Conservation (phyloP, 108 stramenopile species). For the Nitzschia sp. region DNA sequence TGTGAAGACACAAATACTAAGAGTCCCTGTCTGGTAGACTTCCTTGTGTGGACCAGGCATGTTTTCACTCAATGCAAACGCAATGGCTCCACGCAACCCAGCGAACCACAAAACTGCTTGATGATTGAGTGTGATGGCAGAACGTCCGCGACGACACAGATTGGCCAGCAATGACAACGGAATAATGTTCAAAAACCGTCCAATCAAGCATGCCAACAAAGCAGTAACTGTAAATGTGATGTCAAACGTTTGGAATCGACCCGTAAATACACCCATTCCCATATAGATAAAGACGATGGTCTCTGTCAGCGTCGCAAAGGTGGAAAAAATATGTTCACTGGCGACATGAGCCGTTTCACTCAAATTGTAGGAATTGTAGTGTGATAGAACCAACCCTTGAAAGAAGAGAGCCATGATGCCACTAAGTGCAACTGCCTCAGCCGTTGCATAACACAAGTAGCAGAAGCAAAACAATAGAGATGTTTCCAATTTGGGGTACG, state of each 20-base stretch:
- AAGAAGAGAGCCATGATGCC: slow-evolving; percentile 98
- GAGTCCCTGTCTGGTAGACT: slow-evolving; percentile 86
- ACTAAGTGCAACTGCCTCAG: slow-evolving; percentile 84
- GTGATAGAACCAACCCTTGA: slow-evolving; percentile 87
- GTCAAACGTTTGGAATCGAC: slow-evolving; percentile 75
- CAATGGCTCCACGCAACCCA: slow-evolving; percentile 94
- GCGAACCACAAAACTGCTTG: slow-evolving; percentile 96
- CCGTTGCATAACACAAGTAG: slow-evolving; percentile 91
- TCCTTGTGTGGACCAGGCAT: slow-evolving; percentile 90
- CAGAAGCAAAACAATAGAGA: slow-evolving; percentile 91
- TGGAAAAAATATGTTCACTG: slow-evolving; percentile 91
- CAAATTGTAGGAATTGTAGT: slow-evolving; percentile 96
- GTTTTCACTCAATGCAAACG: slow-evolving; percentile 89
- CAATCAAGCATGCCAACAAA: slow-evolving; percentile 82
- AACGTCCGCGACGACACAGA: slow-evolving; percentile 49
- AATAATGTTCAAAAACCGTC: slow-evolving; percentile 87
- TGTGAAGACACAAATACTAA: slow-evolving; percentile 93
- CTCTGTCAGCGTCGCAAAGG: slow-evolving; percentile 88
- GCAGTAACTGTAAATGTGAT: slow-evolving; percentile 73
- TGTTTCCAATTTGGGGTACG: slow-evolving; percentile 93
- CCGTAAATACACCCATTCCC: slow-evolving; percentile 96
- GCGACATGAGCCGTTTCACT: slow-evolving; percentile 80
- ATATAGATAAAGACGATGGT: slow-evolving; percentile 95
- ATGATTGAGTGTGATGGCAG: slow-evolving; percentile 58
- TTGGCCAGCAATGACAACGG: slow-evolving; percentile 89